These are phyloP conservation scores for Entomortierella beljakovae DNA, from an alignment of 192 early-diverging fungal species.

Conservation along the genomic window DNA sequence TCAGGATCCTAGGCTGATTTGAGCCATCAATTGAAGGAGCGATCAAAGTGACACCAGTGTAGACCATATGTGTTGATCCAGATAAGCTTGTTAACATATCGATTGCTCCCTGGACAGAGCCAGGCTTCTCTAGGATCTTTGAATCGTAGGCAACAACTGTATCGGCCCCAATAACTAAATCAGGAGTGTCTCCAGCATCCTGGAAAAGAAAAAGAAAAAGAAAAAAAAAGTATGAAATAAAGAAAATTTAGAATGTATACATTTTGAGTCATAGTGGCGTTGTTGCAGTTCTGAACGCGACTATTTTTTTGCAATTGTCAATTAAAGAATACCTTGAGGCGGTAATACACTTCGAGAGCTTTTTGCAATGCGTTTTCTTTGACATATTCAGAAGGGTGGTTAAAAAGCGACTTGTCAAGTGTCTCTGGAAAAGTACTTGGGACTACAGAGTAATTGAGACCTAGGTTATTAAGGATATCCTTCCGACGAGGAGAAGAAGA, in stretches of 20 bases:
- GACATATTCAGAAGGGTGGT: conserved; percentile 73
- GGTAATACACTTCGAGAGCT: conserved; percentile 73
- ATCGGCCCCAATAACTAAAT: conserved; percentile 85
- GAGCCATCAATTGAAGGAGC: conserved; percentile 40
- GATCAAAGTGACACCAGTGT: conserved; percentile 79
- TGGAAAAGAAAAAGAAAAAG: background rate
- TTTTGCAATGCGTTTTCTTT: conserved; percentile 77
- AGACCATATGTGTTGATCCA: conserved; percentile 73
- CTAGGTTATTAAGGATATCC: conserved; percentile 74
- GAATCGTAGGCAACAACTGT: conserved; percentile 77
- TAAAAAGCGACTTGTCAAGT: conserved; percentile 75
- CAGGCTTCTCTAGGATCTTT: conserved; percentile 89
- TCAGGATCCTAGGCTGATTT: conserved; percentile 20
- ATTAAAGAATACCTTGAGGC: conserved; percentile 55
- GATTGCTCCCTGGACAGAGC: conserved; percentile 64
- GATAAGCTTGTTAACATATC: conserved; percentile 71
- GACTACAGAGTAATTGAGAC: conserved; percentile 71
- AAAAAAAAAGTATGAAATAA: conserved; percentile 2
- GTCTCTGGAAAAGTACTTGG: conserved; percentile 84
- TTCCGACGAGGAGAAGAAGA: conserved; percentile 85
- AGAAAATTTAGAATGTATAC: no score
- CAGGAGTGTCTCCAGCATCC: conserved; percentile 49
- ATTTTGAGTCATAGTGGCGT: no score
- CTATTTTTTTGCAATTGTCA: no score
- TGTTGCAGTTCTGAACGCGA: no score